These are phyloP conservation scores for Lipomyces yamadae DNA, from an alignment of 805 yeast genomes.

Conservation along the genomic window DNA sequence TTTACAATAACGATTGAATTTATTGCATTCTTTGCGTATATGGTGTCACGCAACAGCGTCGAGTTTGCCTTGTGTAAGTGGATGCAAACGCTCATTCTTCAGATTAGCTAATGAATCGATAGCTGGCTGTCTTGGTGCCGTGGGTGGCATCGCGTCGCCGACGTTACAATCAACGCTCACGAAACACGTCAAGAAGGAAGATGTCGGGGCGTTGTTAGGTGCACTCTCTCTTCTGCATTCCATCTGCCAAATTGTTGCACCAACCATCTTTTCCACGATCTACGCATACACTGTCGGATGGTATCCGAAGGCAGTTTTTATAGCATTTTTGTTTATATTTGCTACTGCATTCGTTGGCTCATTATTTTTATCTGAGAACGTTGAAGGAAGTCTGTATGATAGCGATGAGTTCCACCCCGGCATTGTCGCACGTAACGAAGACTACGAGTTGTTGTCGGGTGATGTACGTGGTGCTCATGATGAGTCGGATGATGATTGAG, in stretches of 20 bases:
- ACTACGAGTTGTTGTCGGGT: background rate
- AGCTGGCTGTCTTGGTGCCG: conserved; percentile 19
- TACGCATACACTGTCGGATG: conserved; percentile 33
- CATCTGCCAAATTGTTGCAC: conserved; percentile 33
- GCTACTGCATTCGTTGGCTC: conserved; percentile 6
- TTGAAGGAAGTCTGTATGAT: conserved; percentile 18
- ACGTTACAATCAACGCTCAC: conserved; percentile 34
- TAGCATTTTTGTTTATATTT: conserved; percentile 4
- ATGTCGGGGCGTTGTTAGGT: conserved; percentile 35
- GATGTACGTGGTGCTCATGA: background rate
- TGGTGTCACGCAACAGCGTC: conserved; percentile 13
- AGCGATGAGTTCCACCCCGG: conserved; percentile 4
- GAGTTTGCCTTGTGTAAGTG: conserved; percentile 22
- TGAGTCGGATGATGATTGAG: conserved; percentile 5
- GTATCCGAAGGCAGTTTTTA: conserved; percentile 23
- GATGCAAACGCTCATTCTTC: background rate
- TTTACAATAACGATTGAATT: conserved; percentile 18
- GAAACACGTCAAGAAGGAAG: conserved; percentile 33
- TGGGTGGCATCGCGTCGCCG: conserved; percentile 35
- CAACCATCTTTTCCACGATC: conserved; percentile 27
- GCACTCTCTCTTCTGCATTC: conserved; percentile 33
- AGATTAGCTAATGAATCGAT: background rate
- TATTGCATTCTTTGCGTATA: conserved; percentile 11
- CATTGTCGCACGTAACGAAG: background rate
- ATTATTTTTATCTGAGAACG: conserved; percentile 11